Evolutionary conservation across 257 asterid genomes (phyloP).

Genomic region (Coffea canephora): DNA sequence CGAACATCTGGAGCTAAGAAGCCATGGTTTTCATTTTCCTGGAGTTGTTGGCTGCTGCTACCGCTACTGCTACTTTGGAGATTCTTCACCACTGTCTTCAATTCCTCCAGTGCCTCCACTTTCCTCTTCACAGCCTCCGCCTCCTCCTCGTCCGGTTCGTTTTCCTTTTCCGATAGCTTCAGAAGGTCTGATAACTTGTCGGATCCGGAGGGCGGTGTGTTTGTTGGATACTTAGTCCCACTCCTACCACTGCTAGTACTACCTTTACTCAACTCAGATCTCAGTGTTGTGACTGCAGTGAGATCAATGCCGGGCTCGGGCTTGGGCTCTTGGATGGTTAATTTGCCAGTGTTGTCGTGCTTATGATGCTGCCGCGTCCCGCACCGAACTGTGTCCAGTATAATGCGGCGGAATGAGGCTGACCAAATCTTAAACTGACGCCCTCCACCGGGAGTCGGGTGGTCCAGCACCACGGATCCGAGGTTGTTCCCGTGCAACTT

Average conservation of each 20-base stretch:
- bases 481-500: slow-evolving; percentile 38
- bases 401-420: slow-evolving; percentile 38
- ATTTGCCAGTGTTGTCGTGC: slow-evolving; percentile 17
- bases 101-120: slow-evolving; percentile 50
- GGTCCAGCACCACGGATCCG: slow-evolving; percentile 62
- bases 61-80: slow-evolving; percentile 34
- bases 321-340: slow-evolving; percentile 14
- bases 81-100: slow-evolving; percentile 43
- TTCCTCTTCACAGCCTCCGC: slow-evolving; percentile 50
- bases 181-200: slow-evolving; percentile 66
- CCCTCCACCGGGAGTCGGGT: slow-evolving; percentile 24
- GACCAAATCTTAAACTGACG: slow-evolving; percentile 56
- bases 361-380: slow-evolving; percentile 37
- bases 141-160: slow-evolving; percentile 38
- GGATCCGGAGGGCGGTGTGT: slow-evolving; percentile 33
- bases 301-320: background rate
- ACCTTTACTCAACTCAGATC: slow-evolving; percentile 24
- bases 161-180: slow-evolving; percentile 54
- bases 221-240: background rate
- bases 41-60: slow-evolving; percentile 8
- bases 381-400: slow-evolving; percentile 71
- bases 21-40: slow-evolving; percentile 3
- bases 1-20: background rate
- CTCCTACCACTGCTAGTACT: background rate
- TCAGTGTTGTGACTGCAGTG: slow-evolving; percentile 8